Evolutionary conservation across 1,284 basidiomycete genomes (phyloP), one percentile per base, ranked within the genome.

Genomic region (Hymenochaete sp.): DNA sequence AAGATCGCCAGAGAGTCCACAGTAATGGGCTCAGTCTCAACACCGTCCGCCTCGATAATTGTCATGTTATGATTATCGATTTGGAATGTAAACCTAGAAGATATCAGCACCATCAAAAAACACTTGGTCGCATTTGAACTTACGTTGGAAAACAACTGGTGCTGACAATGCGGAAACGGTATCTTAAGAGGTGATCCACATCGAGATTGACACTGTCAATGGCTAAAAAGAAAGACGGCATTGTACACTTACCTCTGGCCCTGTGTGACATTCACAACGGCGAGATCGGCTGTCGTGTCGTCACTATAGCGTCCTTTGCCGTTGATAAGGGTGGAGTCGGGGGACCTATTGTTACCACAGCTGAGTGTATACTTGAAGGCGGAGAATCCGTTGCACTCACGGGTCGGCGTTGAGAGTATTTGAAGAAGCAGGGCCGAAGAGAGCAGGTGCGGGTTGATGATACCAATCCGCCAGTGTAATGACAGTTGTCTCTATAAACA

Each of bases 21-120:
- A 3, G 38, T 49, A 33, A 58, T 49, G 2, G 65, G 60, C 37
- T 64, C 36, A 8, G 63, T 57, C 48, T 57, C 59, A 32, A 58
- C 50, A 13, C 60, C 59, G 31, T 67, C 64, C 18, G 52, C 59
- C 48, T 65, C 65, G 42, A 67, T 67, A 48, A 67, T 48, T 8
- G 59, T 65, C 53, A 66, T 47, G 39, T 56, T 59, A 53, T 68
- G 66, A 6, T 55, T 56, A 37, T 66, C 61, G 42, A 68, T 64
- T 16, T 58, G 54, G 56, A 68, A 65, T 4, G 41, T 56, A 45
- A 40, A 52, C 3, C 45, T 50, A 22, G 9, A 24, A 25, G 19
- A 35, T 9, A 37, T 9, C 14, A 31, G 14, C 35, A n/a, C 14
- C 14, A 25, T 26, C 29, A 35, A 26, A 2, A 44, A 37, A 50